Conservation (phyloP, 148 eudicot species). For the Fagopyrum esculentum region DNA sequence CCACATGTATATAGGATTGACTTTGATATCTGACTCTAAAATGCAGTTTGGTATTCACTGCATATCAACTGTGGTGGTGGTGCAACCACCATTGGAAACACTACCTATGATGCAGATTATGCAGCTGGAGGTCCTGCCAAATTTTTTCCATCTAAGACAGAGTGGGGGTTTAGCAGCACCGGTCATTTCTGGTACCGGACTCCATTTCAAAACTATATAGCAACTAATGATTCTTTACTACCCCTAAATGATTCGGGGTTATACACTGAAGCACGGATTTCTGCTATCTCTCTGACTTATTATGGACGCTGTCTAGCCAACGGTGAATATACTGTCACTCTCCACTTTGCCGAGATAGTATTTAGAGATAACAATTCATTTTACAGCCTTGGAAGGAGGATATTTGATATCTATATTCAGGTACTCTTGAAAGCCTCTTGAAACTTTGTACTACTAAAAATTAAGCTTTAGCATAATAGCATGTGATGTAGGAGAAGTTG, state of each 20-base stretch:
- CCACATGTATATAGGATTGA: background rate
- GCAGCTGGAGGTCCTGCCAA: constrained; percentile 33
- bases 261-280: constrained; percentile 43
- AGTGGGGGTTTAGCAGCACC: constrained; percentile 64
- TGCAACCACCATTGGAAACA: constrained; percentile 23
- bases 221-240: constrained; percentile 20
- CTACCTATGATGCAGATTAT: constrained; percentile 38
- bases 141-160: constrained; percentile 21
- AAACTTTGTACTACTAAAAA: background rate
- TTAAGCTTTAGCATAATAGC: background rate
- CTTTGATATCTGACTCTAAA: background rate
- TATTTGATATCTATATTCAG: constrained; percentile 70
- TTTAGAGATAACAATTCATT: constrained; percentile 34
- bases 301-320: constrained; percentile 59
- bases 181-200: constrained; percentile 33
- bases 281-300: constrained; percentile 62
- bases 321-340: constrained; percentile 56
- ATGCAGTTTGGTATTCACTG: constrained; percentile 38
- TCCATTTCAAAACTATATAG: constrained; percentile 14
- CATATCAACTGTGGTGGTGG: constrained; percentile 63
- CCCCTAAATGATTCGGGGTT: constrained; percentile 27
- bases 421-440: constrained; percentile 20
- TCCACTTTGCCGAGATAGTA: constrained; percentile 54
- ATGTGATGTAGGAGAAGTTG: constrained; percentile 36
- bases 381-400: constrained; percentile 55